These are phyloP conservation scores for Coemansia sp. DNA, from an alignment of 192 early-diverging fungal genomes.

Conservation along the genomic window DNA sequence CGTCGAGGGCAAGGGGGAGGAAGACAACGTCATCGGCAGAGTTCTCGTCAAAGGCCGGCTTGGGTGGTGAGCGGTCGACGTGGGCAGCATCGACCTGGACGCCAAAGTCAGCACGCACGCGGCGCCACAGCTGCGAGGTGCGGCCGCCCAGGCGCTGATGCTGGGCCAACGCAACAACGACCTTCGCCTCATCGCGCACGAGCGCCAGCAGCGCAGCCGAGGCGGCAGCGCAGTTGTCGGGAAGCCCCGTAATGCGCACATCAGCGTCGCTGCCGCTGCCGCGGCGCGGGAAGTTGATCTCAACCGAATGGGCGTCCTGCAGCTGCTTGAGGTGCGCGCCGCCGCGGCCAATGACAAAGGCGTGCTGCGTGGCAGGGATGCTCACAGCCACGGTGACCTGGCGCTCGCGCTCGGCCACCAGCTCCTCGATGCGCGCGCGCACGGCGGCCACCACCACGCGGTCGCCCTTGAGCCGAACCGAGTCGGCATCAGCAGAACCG, in stretches of 20 bases:
- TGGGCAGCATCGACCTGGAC: constrained; percentile 57
- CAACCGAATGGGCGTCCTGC: constrained; percentile 64
- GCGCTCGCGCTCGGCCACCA: constrained; percentile 59
- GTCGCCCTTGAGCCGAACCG: constrained; percentile 65
- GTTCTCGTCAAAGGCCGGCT: constrained; percentile 8
- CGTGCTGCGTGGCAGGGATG: constrained; percentile 76
- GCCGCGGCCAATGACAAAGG: constrained; percentile 77
- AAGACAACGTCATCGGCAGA: constrained; percentile 23
- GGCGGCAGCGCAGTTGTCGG: constrained; percentile 56
- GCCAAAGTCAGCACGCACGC: constrained; percentile 61
- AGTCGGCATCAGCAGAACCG: constrained; percentile 46
- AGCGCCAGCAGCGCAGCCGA: constrained; percentile 49
- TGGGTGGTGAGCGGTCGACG: constrained; percentile 37
- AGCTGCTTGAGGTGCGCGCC: constrained; percentile 72
- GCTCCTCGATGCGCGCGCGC: constrained; percentile 51
- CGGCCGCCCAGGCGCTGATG: constrained; percentile 60
- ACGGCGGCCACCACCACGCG: constrained; percentile 53
- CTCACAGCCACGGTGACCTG: constrained; percentile 57
- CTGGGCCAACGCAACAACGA: constrained; percentile 56
- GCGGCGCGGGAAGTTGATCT: constrained; percentile 62
- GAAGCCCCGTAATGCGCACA: constrained; percentile 60
- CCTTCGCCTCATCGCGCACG: constrained; percentile 55
- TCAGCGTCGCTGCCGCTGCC: background rate
- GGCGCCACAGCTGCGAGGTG: constrained; percentile 55
- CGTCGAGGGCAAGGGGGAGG: constrained; percentile 13